Evolutionary conservation across 768 basidiomycete genomes (phyloP), one percentile per base, ranked within the genome.

Genomic region (Tephrocybe sp.): DNA sequence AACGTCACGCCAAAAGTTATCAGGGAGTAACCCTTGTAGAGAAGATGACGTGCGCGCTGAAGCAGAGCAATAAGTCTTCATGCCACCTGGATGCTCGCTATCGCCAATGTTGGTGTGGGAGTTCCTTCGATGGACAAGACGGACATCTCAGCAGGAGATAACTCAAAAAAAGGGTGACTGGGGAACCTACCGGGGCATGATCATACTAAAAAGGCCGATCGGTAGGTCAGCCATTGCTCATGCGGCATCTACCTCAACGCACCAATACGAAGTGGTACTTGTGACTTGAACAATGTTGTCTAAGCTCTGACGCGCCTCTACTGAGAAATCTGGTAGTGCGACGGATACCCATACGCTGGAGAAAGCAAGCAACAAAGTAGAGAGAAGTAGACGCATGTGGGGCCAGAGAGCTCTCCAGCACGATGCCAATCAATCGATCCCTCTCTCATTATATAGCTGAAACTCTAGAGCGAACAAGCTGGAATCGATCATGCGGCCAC

Each of bases 211-310:
- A 7, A 1, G 10, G 13, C 12, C 14, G 34, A 20, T 32, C 19
- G 17, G 26, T 48, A 3, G 38, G 31, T 30, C 26, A 19, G 19
- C 1, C 10, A 12, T 11, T 2, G 20, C 3, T 49, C 20, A 34
- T 7, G 32, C 4, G 33, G 11, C 12, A 5, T 22, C 23, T 3
- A 13, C 40, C 30, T 4, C 39, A 4, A 58, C 76, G 8, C 53
- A 81, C 78, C 79, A 82, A 59, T 70, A 77, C 11, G 57, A 64
- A 22, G 68, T 62, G 2, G 68, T 63, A 54, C 72, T 66, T 1
- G 72, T 77, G 23, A 82, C 68, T 53, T 68, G 74, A 52, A 82
- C 80, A 49, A 76, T 77, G 56, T 82, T 82, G 55, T 79, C 78
- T 11, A 61, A 61, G 2, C 72, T 63, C 48, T 66, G 65, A 41